Percentiles rank a stretch among this genome's conserved stretches.
Evolutionary conservation across 192 early-diverging fungal genomes (phyloP).

Genomic region (Kickxella alabastrina): DNA sequence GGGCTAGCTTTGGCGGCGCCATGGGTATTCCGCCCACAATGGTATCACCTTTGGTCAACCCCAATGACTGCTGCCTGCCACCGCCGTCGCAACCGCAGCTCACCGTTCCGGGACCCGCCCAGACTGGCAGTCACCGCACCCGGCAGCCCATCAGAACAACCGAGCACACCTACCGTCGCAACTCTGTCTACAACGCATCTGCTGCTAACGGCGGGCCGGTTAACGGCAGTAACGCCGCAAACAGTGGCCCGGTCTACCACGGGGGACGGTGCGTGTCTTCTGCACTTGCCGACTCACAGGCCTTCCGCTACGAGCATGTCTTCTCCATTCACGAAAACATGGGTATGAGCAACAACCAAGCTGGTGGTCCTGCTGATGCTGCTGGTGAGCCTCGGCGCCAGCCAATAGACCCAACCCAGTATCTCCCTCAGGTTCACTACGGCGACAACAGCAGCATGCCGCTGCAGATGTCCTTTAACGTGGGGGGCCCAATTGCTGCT

Average conservation of each 20-base stretch:
- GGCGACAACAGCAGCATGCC: slow-evolving; percentile 16
- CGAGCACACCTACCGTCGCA: slow-evolving; percentile 52
- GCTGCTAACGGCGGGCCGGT: slow-evolving; percentile 4
- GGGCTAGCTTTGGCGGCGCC: too few relatives aligned
- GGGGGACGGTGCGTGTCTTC: slow-evolving; percentile 31
- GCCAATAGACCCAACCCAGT: too few relatives aligned
- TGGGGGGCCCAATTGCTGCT: neutral
- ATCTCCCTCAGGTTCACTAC: too few relatives aligned
- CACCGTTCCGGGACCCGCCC: too few relatives aligned
- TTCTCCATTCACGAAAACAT: slow-evolving; percentile 33
- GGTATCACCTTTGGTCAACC: too few relatives aligned
- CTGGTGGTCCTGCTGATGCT: too few relatives aligned
- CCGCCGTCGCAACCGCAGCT: too few relatives aligned
- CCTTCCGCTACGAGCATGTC: slow-evolving; percentile 39
- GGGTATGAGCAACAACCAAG: slow-evolving; percentile 8
- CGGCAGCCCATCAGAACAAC: slow-evolving; percentile 39
- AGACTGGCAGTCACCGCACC: slow-evolving; percentile 1
- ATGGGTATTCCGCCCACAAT: too few relatives aligned
- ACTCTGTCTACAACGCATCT: slow-evolving; percentile 35
- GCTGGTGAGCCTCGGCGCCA: too few relatives aligned
- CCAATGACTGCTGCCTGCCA: too few relatives aligned
- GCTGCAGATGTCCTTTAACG: slow-evolving; percentile 11
- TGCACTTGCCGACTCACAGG: slow-evolving; percentile 6
- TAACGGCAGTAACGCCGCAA: slow-evolving; percentile 10
- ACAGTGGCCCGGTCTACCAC: slow-evolving; percentile 4